Conservation (phyloP, 495 filamentous ascomycete genomes). For the Trypethelium eluteriae region DNA sequence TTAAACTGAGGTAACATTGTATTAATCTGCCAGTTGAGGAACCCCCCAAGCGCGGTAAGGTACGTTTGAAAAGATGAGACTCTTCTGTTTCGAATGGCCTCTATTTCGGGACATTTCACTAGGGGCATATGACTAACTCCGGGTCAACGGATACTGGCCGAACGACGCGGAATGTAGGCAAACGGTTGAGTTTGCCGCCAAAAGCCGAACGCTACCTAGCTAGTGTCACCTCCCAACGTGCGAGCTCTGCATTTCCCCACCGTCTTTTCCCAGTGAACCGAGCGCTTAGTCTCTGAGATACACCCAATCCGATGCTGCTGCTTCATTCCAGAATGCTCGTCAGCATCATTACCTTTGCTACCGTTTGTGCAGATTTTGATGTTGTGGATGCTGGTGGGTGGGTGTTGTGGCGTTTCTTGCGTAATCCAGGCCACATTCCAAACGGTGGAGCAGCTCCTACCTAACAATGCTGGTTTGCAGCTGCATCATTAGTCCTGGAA, state of each 20-base stretch:
- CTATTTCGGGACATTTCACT: too few relatives aligned
- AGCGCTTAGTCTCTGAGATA: background rate
- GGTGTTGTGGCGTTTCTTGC: background rate
- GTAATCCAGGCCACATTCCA: background rate
- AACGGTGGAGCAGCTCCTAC: background rate
- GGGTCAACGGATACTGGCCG: background rate
- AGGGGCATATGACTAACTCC: too few relatives aligned
- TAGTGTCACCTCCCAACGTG: background rate
- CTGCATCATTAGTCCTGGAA: background rate
- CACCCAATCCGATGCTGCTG: background rate
- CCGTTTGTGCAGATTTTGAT: background rate
- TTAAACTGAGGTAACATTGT: too few relatives aligned
- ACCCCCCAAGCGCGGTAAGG: too few relatives aligned
- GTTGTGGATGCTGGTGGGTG: background rate
- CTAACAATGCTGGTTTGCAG: too few relatives aligned
- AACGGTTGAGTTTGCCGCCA: background rate
- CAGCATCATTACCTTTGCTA: background rate
- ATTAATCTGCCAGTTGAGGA: too few relatives aligned
- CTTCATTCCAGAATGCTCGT: constrained; percentile 1
- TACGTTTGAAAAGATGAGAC: too few relatives aligned
- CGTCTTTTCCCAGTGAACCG: background rate
- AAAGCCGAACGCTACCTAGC: background rate
- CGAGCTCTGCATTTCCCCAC: background rate
- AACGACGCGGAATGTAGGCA: background rate
- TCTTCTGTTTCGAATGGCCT: too few relatives aligned